Percentiles rank a stretch among this genome's conserved stretches.
Conservation (phyloP, 2,329 filamentous ascomycete species). For the Sordariomycetes sp. region DNA sequence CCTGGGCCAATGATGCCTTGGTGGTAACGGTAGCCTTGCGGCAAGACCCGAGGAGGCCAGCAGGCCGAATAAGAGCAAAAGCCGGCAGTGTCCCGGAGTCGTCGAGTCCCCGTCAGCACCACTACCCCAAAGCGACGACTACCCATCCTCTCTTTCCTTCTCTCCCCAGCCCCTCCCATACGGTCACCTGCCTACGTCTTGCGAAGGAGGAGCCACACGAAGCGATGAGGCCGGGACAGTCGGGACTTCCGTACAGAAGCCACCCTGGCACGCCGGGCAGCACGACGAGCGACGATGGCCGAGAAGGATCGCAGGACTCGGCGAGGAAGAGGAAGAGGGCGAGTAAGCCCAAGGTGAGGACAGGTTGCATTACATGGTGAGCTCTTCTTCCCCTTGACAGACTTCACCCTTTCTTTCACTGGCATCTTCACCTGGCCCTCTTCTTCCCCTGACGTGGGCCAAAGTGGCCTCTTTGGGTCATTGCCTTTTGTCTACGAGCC, state of each 20-base stretch:
- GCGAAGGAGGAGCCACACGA: not conserved
- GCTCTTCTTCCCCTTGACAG: not conserved
- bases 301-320: not conserved
- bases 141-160: not conserved
- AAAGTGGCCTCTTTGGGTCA: no score
- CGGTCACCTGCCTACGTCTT: not conserved
- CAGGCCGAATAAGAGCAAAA: not conserved
- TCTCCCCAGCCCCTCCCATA: no score
- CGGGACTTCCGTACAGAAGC: not conserved
- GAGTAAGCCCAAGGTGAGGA: slow-evolving; percentile 23
- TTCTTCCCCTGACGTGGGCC: no score
- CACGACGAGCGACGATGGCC: not conserved
- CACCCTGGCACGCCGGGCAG: not conserved
- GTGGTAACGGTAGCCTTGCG: not conserved
- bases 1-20: not conserved
- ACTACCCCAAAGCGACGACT: not conserved
- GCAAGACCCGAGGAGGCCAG: not conserved
- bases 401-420: not conserved
- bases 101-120: not conserved
- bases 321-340: slow-evolving; percentile 14
- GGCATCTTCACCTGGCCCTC: no score
- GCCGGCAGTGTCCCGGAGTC: no score
- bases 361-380: slow-evolving; percentile 25
- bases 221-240: slow-evolving; percentile 6
- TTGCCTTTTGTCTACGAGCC: not conserved